Conservation (phyloP, 2,329 filamentous ascomycete species). For the Chaetothyriales sp. region DNA sequence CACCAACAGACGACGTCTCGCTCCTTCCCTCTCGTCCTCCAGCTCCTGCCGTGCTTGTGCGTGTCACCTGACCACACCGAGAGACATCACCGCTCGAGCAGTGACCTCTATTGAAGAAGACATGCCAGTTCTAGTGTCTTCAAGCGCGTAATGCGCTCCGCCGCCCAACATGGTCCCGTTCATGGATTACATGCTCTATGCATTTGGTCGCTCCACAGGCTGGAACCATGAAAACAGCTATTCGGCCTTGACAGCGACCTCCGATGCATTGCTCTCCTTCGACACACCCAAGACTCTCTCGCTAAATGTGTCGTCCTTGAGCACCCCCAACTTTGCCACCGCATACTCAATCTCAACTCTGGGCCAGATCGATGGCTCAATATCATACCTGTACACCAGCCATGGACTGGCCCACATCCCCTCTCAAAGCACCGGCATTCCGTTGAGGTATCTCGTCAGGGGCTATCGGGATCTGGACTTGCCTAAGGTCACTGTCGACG, state of each 20-base stretch:
- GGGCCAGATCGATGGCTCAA: conserved; percentile 86
- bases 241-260: conserved; percentile 66
- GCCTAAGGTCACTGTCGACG: conserved; percentile 21
- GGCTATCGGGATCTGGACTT: conserved; percentile 48
- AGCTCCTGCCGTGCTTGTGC: neutral
- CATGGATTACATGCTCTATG: conserved; percentile 90
- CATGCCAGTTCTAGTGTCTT: neutral
- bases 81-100: neutral
- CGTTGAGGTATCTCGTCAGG: conserved; percentile 60
- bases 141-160: conserved; percentile 9
- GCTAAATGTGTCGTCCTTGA: conserved; percentile 77
- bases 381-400: conserved; percentile 91
- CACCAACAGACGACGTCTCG: neutral
- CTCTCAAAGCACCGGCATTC: conserved; percentile 58
- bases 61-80: neutral
- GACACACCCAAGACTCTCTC: conserved; percentile 69
- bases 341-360: conserved; percentile 83
- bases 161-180: conserved; percentile 65
- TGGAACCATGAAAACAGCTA: conserved; percentile 93
- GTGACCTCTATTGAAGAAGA: neutral
- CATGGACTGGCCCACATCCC: conserved; percentile 51
- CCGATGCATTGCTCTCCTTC: conserved; percentile 77
- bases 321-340: conserved; percentile 83
- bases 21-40: neutral
- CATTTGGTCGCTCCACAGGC: conserved; percentile 70